Conservation (phyloP, 352 stramenopile genomes). For the Stephanocyclus meneghinianus region DNA sequence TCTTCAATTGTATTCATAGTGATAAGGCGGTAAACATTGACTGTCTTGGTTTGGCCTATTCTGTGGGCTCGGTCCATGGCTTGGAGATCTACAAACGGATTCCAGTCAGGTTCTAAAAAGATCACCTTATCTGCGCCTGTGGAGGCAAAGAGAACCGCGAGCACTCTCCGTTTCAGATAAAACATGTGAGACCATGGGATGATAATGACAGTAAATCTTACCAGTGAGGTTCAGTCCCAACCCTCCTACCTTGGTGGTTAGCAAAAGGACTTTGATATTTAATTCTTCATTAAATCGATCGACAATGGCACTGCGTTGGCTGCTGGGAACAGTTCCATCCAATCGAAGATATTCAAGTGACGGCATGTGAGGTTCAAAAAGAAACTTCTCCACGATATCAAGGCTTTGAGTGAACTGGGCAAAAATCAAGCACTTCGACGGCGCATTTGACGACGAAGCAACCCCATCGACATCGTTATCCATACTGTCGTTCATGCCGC, state of each 20-base stretch:
- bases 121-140: slow-evolving; percentile 93
- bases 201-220: slow-evolving; percentile 22
- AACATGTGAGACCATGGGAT: neutral
- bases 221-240: slow-evolving; percentile 95
- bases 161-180: neutral
- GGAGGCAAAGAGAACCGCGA: neutral
- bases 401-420: slow-evolving; percentile 91
- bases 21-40: slow-evolving; percentile 79
- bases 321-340: slow-evolving; percentile 87
- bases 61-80: slow-evolving; percentile 81
- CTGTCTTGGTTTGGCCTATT: slow-evolving; percentile 74
- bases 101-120: slow-evolving; percentile 98
- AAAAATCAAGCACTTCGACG: slow-evolving; percentile 94
- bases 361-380: slow-evolving; percentile 82
- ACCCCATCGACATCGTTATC: slow-evolving; percentile 17
- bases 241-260: slow-evolving; percentile 93
- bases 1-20: slow-evolving; percentile 78
- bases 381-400: slow-evolving; percentile 89
- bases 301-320: slow-evolving; percentile 85
- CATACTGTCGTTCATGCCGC: slow-evolving; percentile 11
- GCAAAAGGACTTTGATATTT: slow-evolving; percentile 91
- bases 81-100: slow-evolving; percentile 94
- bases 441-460: slow-evolving; percentile 1
- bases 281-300: slow-evolving; percentile 90
- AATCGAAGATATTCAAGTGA: slow-evolving; percentile 88